These are phyloP conservation scores for Aspergillus intermedius DNA, from an alignment of 2,329 filamentous ascomycete species.

Conservation along the genomic window DNA sequence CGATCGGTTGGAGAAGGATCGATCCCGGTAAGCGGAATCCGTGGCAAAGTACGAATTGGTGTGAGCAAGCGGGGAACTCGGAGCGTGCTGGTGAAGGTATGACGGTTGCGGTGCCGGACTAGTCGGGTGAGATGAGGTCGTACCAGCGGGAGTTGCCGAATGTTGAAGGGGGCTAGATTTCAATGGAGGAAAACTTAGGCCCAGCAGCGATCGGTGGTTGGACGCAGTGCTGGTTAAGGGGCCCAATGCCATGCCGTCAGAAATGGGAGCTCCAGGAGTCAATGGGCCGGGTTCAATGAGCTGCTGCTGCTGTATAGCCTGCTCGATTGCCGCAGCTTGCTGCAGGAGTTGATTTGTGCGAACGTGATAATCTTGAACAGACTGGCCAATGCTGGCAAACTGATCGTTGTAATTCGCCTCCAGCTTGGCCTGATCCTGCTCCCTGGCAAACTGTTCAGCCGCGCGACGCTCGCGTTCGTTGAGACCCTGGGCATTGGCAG, in stretches of 20 bases:
- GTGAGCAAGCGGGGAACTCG: constrained; percentile 28
- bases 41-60: constrained; percentile 26
- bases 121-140: constrained; percentile 26
- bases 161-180: constrained; percentile 31
- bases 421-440: constrained; percentile 40
- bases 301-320: constrained; percentile 41
- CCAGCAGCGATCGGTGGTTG: constrained; percentile 27
- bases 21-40: constrained; percentile 29
- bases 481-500: constrained; percentile 52
- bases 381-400: constrained; percentile 35
- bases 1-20: constrained; percentile 39
- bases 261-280: constrained; percentile 51
- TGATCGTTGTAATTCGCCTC: constrained; percentile 40
- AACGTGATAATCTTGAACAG: constrained; percentile 39
- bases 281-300: constrained; percentile 38
- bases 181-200: constrained; percentile 29
- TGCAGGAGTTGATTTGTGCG: constrained; percentile 39
- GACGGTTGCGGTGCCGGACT: constrained; percentile 27
- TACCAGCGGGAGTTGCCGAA: constrained; percentile 27
- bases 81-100: constrained; percentile 23
- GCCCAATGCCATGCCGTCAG: constrained; percentile 22
- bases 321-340: constrained; percentile 38
- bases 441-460: constrained; percentile 41
- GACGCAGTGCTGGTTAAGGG: constrained; percentile 23
- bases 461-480: constrained; percentile 48